phyloP scores from a whole-genome alignment of 176 grass and related monocot genomes.

The Oryza glumipatula region DNA sequence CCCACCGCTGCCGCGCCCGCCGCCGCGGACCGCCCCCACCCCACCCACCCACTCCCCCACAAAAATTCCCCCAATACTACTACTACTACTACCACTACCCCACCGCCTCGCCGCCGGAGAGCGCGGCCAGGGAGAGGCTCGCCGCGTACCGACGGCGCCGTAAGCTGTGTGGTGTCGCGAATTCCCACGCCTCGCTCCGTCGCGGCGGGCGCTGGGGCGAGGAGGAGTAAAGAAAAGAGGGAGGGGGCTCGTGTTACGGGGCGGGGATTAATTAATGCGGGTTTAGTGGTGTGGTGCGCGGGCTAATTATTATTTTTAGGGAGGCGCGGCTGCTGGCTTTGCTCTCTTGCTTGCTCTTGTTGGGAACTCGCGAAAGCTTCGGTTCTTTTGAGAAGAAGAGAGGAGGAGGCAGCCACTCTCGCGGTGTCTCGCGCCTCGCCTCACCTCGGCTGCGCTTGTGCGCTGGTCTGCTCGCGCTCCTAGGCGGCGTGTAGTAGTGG shows the following conservation, averaged over 20 bases:
- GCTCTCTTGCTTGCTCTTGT: constrained; percentile 16
- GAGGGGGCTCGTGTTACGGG: neutral
- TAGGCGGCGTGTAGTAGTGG: constrained; percentile 21
- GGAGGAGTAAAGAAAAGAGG: neutral
- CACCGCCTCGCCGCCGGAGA: too few relatives aligned
- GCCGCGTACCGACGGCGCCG: too few relatives aligned
- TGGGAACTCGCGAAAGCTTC: constrained; percentile 64
- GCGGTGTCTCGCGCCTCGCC: neutral
- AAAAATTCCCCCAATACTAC: too few relatives aligned
- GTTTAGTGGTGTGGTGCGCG: constrained; percentile 24
- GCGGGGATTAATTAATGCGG: constrained; percentile 8
- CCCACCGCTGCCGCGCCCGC: neutral
- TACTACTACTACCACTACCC: too few relatives aligned
- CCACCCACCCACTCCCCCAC: too few relatives aligned
- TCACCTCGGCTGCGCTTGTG: constrained; percentile 9
- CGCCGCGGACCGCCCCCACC: neutral
- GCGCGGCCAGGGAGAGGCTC: too few relatives aligned
- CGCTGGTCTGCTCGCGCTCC: neutral
- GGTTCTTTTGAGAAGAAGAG: constrained; percentile 83
- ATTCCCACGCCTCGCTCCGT: neutral
- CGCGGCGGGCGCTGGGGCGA: neutral
- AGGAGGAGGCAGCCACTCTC: constrained; percentile 29
- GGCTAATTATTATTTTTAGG: constrained; percentile 50
- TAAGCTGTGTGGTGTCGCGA: neutral
- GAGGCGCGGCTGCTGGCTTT: constrained; percentile 11